phyloP scores from a whole-genome alignment of 108 stramenopile genomes.

The Epithemia pelagica region DNA sequence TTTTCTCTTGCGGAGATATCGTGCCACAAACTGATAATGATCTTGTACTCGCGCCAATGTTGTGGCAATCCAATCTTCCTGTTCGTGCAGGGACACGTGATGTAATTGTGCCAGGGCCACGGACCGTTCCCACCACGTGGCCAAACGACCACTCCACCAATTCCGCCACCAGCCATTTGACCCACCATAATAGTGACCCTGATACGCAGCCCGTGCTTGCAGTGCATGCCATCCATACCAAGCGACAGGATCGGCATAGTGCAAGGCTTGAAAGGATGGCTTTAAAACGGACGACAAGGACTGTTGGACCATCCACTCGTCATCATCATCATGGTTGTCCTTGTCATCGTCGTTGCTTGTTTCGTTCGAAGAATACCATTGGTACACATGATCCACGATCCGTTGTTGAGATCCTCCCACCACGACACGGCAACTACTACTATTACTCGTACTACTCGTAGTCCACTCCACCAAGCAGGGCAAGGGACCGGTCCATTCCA shows the following conservation, averaged over 20 bases:
- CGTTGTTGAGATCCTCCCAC: no score
- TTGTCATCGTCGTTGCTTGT: no score
- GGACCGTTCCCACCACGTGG: background rate
- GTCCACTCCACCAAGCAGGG: background rate
- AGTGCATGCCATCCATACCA: background rate
- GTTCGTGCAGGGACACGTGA: no score
- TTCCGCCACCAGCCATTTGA: background rate
- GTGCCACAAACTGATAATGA: background rate
- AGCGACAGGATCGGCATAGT: background rate
- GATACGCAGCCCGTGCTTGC: background rate
- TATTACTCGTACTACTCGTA: no score
- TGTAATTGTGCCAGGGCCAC: background rate
- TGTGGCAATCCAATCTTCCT: no score
- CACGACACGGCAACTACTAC: no score
- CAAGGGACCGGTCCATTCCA: background rate
- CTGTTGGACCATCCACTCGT: no score
- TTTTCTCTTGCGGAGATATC: background rate
- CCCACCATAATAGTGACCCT: background rate
- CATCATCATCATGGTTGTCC: background rate
- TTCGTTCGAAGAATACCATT: no score
- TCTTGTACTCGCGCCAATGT: background rate
- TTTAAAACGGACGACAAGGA: no score
- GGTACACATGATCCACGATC: no score
- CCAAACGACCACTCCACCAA: no score
- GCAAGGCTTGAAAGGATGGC: no score